Percentiles rank a stretch among this genome's conserved stretches.
These are phyloP conservation scores for Golubevia sp. DNA, from an alignment of 1,284 basidiomycete species.

Conservation along the genomic window DNA sequence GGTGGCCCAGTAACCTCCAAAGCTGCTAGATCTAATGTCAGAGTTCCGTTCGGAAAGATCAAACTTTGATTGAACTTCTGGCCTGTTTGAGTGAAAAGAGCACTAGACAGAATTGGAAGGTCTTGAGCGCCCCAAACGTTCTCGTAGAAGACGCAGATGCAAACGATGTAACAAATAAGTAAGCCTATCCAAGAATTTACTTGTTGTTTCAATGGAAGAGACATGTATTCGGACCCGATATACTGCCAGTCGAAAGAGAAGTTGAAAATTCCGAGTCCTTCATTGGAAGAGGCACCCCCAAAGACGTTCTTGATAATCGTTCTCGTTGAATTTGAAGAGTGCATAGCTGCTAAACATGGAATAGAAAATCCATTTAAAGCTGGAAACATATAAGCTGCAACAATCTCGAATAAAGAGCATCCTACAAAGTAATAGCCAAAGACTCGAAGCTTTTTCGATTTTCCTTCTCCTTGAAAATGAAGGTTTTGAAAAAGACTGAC, in stretches of 20 bases:
- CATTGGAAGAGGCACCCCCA: constrained; percentile 4
- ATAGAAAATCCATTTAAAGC: constrained; percentile 23
- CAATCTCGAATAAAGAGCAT: constrained; percentile 13
- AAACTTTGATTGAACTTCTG: constrained; percentile 15
- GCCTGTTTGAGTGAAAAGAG: constrained; percentile 20
- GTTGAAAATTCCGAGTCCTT: constrained; percentile 22
- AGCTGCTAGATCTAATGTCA: constrained; percentile 13
- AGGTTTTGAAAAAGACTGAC: constrained; percentile 28
- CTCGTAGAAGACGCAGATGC: constrained; percentile 24
- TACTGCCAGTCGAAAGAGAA: constrained; percentile 39
- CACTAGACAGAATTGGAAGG: constrained; percentile 30
- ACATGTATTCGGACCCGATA: constrained; percentile 15
- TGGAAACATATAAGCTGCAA: constrained; percentile 33
- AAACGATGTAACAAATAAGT: constrained; percentile 18
- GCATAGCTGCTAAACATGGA: constrained; percentile 21
- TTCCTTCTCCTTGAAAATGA: constrained; percentile 14
- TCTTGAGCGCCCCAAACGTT: constrained; percentile 22
- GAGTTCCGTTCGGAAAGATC: constrained; percentile 12
- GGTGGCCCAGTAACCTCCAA: constrained; percentile 18
- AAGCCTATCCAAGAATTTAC: constrained; percentile 31
- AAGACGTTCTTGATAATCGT: no score
- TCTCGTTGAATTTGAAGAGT: no score
- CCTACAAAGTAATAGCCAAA: constrained; percentile 18
- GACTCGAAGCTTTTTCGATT: constrained; percentile 7
- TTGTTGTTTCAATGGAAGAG: constrained; percentile 30